phyloP scores from a whole-genome alignment of 176 grass and related monocot genomes.

The Zoysia pacifica region DNA sequence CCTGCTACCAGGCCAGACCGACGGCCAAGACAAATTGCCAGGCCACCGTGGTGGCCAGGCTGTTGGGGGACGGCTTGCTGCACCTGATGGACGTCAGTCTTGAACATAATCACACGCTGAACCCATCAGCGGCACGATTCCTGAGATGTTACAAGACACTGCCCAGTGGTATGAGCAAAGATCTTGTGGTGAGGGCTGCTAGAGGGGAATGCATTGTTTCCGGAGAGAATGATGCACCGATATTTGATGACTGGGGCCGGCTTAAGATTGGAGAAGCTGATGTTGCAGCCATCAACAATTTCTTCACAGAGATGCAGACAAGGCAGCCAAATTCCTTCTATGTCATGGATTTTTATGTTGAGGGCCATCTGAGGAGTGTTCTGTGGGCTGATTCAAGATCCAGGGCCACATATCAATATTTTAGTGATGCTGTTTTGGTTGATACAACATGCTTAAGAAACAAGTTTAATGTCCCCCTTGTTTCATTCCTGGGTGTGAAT shows the following conservation, averaged over 20 bases:
- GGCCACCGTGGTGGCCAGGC: slow-evolving; percentile 61
- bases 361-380: slow-evolving; percentile 71
- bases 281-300: slow-evolving; percentile 47
- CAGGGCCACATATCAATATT: slow-evolving; percentile 62
- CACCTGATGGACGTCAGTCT: slow-evolving; percentile 70
- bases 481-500: slow-evolving; percentile 64
- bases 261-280: slow-evolving; percentile 62
- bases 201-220: slow-evolving; percentile 43
- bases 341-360: slow-evolving; percentile 70
- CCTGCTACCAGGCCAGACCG: slow-evolving; percentile 79
- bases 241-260: slow-evolving; percentile 59
- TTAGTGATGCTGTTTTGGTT: slow-evolving; percentile 59
- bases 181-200: slow-evolving; percentile 62
- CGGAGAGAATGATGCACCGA: slow-evolving; percentile 39
- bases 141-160: slow-evolving; percentile 70
- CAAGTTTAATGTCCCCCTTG: slow-evolving; percentile 57
- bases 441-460: slow-evolving; percentile 70
- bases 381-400: slow-evolving; percentile 82
- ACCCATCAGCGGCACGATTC: slow-evolving; percentile 54
- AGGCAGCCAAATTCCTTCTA: slow-evolving; percentile 77
- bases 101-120: slow-evolving; percentile 66
- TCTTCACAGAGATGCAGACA: slow-evolving; percentile 64
- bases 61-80: slow-evolving; percentile 65
- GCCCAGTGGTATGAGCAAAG: slow-evolving; percentile 67
- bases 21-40: slow-evolving; percentile 80